A percentile compares a stretch with the other conserved stretches of the same genome.
Evolutionary conservation across 108 stramenopile genomes (phyloP).

Genomic region (Mediolabrus comicus): DNA sequence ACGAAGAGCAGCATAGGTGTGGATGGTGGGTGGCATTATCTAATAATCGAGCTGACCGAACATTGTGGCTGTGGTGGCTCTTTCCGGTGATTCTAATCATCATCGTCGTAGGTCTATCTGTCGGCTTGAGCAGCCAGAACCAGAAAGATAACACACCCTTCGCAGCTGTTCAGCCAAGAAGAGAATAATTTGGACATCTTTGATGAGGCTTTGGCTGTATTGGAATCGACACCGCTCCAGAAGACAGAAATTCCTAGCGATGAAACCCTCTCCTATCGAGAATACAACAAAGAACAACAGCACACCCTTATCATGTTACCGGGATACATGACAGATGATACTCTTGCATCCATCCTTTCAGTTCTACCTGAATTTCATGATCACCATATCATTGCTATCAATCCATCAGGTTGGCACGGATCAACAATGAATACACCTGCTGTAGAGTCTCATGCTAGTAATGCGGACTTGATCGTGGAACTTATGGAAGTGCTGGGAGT

Average conservation of each 20-base stretch:
- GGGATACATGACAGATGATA: slow-evolving; percentile 24
- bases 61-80: background rate
- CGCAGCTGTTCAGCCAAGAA: too few relatives aligned
- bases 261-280: slow-evolving; percentile 27
- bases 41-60: background rate
- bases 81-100: background rate
- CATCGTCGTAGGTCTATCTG: slow-evolving; percentile 10
- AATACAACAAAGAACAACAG: slow-evolving; percentile 10
- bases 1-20: background rate
- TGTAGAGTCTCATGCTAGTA: slow-evolving; percentile 18
- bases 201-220: slow-evolving; percentile 2
- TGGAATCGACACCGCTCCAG: slow-evolving; percentile 13
- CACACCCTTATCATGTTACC: slow-evolving; percentile 23
- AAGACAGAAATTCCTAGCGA: background rate
- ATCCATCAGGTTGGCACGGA: slow-evolving; percentile 25
- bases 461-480: slow-evolving; percentile 19
- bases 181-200: slow-evolving; percentile 9
- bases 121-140: slow-evolving; percentile 4
- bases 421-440: slow-evolving; percentile 18
- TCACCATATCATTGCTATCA: slow-evolving; percentile 27
- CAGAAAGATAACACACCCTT: background rate
- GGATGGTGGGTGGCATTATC: background rate
- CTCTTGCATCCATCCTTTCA: slow-evolving; percentile 5
- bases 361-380: slow-evolving; percentile 19
- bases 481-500: slow-evolving; percentile 8